phyloP scores from a whole-genome alignment of 2,329 filamentous ascomycete species.

The Coniosporium tulheliwenetii region DNA sequence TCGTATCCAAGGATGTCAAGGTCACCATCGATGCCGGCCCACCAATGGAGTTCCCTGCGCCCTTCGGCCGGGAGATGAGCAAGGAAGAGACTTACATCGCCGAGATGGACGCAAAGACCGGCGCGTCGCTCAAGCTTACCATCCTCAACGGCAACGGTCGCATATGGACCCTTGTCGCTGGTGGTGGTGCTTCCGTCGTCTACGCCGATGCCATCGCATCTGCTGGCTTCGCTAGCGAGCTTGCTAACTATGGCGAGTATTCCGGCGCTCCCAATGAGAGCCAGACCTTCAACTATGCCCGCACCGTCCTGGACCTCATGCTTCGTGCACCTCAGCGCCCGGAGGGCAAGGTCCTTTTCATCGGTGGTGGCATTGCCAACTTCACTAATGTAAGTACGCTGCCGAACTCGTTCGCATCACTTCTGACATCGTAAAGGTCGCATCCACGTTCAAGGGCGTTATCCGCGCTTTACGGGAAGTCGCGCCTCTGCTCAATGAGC shows the following conservation, averaged over 20 bases:
- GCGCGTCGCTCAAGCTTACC: conserved; percentile 95
- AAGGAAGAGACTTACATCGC: conserved; percentile 99
- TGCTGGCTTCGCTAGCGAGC: conserved; percentile 83
- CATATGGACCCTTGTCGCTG: conserved; percentile 95
- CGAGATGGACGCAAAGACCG: conserved; percentile 97
- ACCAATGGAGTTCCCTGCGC: conserved; percentile 97
- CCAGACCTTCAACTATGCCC: conserved; percentile 97
- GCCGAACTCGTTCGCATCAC: neutral
- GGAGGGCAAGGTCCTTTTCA: conserved; percentile 97
- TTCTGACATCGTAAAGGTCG: conserved; percentile 34
- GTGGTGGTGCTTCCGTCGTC: conserved; percentile 98
- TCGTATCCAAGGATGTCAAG: conserved; percentile 48
- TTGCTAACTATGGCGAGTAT: conserved; percentile 99
- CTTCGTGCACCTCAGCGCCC: conserved; percentile 71
- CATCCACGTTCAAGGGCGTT: conserved; percentile 98
- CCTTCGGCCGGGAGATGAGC: conserved; percentile 93
- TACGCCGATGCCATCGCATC: conserved; percentile 98
- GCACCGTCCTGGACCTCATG: conserved; percentile 94
- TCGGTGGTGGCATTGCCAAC: conserved; percentile 99
- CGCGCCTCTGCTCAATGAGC: conserved; percentile 70
- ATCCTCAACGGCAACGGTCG: conserved; percentile 84
- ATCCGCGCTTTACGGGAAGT: conserved; percentile 92
- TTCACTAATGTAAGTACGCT: conserved; percentile 68
- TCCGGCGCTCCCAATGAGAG: conserved; percentile 97
- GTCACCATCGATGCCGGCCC: conserved; percentile 91